Evolutionary conservation across 2,329 filamentous ascomycete genomes (phyloP), one percentile per base, ranked within the genome.

Genomic region (Verticillium klebahnii): DNA sequence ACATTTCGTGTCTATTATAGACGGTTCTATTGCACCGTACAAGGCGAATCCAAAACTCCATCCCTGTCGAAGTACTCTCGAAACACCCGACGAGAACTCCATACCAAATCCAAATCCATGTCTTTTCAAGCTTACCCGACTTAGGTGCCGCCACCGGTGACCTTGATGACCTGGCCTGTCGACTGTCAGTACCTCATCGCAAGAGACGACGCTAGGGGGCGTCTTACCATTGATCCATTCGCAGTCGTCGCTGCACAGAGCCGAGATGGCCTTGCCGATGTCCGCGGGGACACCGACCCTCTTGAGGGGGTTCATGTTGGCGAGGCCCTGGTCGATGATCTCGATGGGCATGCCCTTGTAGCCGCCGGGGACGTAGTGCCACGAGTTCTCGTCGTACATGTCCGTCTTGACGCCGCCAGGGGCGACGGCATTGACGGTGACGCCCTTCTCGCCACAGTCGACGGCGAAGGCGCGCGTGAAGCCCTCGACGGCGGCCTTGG

Each of bases 351-450:
- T 81, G 65, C 77, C 78, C 68, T 80, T 77, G 68, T 77, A 76
- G 60, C 81, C 83, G 63, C 82, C 83, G 14, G 85, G 85, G 23
- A 84, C 84, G 72, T 88, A 88, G 71, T 86, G 83, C 85, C 85
- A 88, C 29, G 86, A 82, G 73, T 89, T 89, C 74, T 85, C 82
- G 64, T 87, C 82, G 78, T 89, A 92, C 89, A 92, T 92, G 74
- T 92, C 90, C 54, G 82, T 87, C 82, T 90, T 89, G 78, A 91
- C 87, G 55, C 88, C 88, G 61, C 88, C 88, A 1, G 89, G 89
- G 2, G 89, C 89, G 56, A 91, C 87, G 66, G 87, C 88, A 69
- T 91, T 91, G 75, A 89, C 88, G 0, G 88, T 91, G 70, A 91
- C 87, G 58, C 85, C 83, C 69, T 84, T 82, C 69, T 80, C 81